Conservation (phyloP, 345 rosid genomes). For the Salix arbutifolia region DNA sequence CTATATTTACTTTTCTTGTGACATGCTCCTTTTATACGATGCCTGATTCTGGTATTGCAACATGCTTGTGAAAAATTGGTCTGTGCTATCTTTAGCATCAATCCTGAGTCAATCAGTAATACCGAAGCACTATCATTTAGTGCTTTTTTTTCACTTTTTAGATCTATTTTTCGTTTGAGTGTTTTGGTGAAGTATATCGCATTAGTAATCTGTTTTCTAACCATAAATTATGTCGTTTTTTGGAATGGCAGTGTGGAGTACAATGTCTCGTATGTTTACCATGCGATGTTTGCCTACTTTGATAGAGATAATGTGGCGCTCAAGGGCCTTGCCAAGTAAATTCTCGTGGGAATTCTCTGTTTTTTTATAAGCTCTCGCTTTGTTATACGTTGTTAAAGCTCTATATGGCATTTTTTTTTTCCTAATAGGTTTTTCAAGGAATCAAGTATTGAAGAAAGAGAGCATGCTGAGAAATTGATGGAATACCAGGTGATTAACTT, state of each 20-base stretch:
- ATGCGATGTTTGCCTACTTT: constrained; percentile 33
- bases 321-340: constrained; percentile 31
- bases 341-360: neutral
- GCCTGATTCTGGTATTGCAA: neutral
- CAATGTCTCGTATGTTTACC: constrained; percentile 34
- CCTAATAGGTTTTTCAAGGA: constrained; percentile 29
- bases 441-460: constrained; percentile 28
- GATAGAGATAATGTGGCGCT: constrained; percentile 34
- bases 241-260: constrained; percentile 30
- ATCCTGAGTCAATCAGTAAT: neutral
- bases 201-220: neutral
- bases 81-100: neutral
- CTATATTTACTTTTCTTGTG: neutral
- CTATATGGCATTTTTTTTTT: neutral
- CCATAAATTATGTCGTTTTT: neutral
- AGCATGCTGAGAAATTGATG: constrained; percentile 34
- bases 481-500: constrained; percentile 26
- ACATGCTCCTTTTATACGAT: neutral
- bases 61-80: neutral
- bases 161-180: neutral
- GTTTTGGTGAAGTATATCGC: neutral
- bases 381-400: neutral
- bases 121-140: neutral
- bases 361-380: neutral
- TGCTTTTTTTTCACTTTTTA: neutral